These are phyloP conservation scores for Marchantia polymorpha DNA, from an alignment of 225 moss, liverwort and hornwort species.

Conservation along the genomic window DNA sequence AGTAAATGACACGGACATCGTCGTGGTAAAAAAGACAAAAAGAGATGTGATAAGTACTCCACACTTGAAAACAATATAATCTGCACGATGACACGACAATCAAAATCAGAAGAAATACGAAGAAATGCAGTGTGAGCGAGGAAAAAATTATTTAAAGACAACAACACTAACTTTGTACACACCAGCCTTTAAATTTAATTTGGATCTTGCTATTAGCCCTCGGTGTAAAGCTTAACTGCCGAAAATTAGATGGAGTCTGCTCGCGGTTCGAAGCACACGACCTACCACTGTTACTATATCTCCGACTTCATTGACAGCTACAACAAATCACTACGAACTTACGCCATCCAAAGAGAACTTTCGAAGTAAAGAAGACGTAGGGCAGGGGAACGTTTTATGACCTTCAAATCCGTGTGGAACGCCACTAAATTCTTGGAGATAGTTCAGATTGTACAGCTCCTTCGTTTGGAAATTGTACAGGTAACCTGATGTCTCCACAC, in stretches of 20 bases:
- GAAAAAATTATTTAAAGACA: too few relatives aligned
- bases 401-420: constrained; percentile 82
- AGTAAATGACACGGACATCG: constrained; percentile 98
- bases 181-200: too few relatives aligned
- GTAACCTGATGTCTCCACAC: constrained; percentile 51
- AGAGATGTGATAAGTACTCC: constrained; percentile 96
- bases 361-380: not conserved
- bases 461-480: constrained; percentile 97
- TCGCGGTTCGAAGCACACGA: not conserved
- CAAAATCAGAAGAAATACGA: not conserved
- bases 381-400: constrained; percentile 14
- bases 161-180: too few relatives aligned
- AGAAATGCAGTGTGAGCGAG: not conserved
- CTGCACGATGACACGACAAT: constrained; percentile 41
- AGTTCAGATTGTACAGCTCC: constrained; percentile 95
- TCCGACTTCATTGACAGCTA: not conserved
- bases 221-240: not conserved
- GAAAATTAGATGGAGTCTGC: not conserved
- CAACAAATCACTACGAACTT: not conserved
- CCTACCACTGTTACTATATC: not conserved
- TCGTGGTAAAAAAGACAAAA: constrained; percentile 97
- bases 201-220: not conserved
- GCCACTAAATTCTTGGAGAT: constrained; percentile 81
- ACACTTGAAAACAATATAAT: constrained; percentile 94
- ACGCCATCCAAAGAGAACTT: not conserved